A percentile compares a stretch with the other conserved stretches of the same genome.
phyloP scores from a whole-genome alignment of 139 green algal genomes.

The Picochlorum sp. region DNA sequence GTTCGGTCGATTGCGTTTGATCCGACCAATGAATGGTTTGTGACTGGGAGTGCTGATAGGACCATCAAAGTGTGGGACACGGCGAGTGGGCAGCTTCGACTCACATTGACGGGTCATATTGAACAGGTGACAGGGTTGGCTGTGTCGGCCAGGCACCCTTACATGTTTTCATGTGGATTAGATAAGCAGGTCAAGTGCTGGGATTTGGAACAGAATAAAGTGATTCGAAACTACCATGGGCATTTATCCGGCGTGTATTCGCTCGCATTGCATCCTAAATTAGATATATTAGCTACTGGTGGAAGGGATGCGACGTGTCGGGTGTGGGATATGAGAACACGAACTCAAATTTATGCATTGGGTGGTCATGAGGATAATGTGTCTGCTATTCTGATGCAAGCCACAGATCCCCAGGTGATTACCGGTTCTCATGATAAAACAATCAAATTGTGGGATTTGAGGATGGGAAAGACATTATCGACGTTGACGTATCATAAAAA shows the following conservation, averaged over 20 bases:
- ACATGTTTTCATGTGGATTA: conserved; percentile 94
- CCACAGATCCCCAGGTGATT: conserved; percentile 85
- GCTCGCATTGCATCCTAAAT: conserved; percentile 87
- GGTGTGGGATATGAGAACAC: conserved; percentile 98
- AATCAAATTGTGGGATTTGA: conserved; percentile 81
- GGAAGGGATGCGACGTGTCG: conserved; percentile 81
- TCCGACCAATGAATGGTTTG: conserved; percentile 94
- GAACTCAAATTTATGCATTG: conserved; percentile 79
- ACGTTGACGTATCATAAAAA: conserved; percentile 99
- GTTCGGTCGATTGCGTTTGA: conserved; percentile 90
- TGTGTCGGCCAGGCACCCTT: conserved; percentile 78
- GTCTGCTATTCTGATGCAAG: conserved; percentile 72
- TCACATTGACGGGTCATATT: conserved; percentile 99
- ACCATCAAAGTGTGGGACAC: conserved; percentile 98
- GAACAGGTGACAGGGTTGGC: conserved; percentile 93
- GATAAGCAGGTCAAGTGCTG: conserved; percentile 99
- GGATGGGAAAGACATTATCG: conserved; percentile 59
- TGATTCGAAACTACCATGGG: conserved; percentile 97
- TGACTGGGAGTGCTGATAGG: conserved; percentile 83
- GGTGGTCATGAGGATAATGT: conserved; percentile 92
- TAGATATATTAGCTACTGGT: conserved; percentile 92
- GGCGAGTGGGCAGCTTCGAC: conserved; percentile 78
- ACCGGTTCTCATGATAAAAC: conserved; percentile 81
- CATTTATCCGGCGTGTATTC: conserved; percentile 96
- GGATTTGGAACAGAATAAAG: conserved; percentile 99